Base-by-base conservation (phyloP, 108 stramenopile species). In the Fragilariopsis cylindrus region DNA sequence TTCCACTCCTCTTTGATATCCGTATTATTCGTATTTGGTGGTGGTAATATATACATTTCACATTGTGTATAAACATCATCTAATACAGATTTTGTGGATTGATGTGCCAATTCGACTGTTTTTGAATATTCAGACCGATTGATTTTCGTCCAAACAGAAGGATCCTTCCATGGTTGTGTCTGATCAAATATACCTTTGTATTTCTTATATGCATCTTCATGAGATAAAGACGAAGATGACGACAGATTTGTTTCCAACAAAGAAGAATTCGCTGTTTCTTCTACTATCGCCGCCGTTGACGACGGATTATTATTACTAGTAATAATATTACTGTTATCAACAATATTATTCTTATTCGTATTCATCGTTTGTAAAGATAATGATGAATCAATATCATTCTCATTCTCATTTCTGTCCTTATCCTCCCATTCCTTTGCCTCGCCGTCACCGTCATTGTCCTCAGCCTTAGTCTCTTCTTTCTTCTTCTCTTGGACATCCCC, bases 11-110 rank as follows among this genome's bases (percentile, higher is more conserved):
- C 43, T 1, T 9, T 7, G 6, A 7, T 41, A 57, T 57, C 5
- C 57, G 8, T 15, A 57, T 57, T 57, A 30, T 30, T 30, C 30
- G 30, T 30, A 30, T 30, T 30, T 30, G 30, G 30, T 21, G 8
- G 57, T 2, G 62, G 62, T n/a, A 63, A n/a, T 3, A 63, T 12
- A 45, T 63, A 63, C 0, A 63, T 30, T 0, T 63, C 62, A 45
- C 62, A 63, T 4, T 43, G 3, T 9, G 62, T 63, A 44, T 63
- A 45, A 44, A 63, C 62, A 43, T 45, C 62, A 3, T 63, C 43
- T 44, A 63, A 42, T 15, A 1, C 4, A 42, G 62, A 45, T 45
- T 30, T 41, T 43, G 42, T 44, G 0, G 62, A 21, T 9, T 9
- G 7, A 9, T 9, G 43, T 6, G 62, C 62, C 11, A 13, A n/a